These are phyloP conservation scores for Lentinula raphanica DNA, from an alignment of 768 basidiomycete species.

Conservation along the genomic window DNA sequence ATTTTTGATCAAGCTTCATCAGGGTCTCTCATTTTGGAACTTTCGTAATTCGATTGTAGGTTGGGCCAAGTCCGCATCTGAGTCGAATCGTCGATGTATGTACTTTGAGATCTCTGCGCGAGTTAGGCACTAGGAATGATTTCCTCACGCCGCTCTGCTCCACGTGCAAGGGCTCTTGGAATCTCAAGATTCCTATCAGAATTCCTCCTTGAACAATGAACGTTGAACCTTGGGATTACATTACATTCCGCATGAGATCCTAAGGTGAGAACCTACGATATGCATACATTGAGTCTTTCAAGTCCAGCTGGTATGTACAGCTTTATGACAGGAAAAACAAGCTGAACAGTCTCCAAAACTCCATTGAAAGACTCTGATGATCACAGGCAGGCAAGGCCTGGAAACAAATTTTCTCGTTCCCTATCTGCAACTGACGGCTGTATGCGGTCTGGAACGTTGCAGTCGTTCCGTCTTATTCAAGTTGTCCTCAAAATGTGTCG, in stretches of 20 bases:
- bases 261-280: background rate
- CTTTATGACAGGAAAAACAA: no score
- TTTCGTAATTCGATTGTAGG: background rate
- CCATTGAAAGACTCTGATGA: no score
- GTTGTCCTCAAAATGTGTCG: background rate
- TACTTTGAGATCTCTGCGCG: background rate
- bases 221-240: background rate
- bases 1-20: slow-evolving; percentile 3
- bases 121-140: background rate
- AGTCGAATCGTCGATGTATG: slow-evolving; percentile 2
- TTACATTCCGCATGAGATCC: background rate
- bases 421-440: background rate
- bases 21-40: background rate
- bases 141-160: slow-evolving; percentile 1
- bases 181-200: background rate
- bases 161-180: slow-evolving; percentile 1
- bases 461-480: background rate
- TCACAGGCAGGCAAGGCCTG: no score
- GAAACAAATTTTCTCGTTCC: no score
- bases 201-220: no score
- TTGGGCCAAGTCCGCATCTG: background rate
- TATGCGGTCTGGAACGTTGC: background rate
- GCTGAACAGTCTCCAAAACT: no score
- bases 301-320: no score
- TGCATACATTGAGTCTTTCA: no score